phyloP scores from a whole-genome alignment of 768 basidiomycete genomes.

The Candolleomyces aberdarensis region DNA sequence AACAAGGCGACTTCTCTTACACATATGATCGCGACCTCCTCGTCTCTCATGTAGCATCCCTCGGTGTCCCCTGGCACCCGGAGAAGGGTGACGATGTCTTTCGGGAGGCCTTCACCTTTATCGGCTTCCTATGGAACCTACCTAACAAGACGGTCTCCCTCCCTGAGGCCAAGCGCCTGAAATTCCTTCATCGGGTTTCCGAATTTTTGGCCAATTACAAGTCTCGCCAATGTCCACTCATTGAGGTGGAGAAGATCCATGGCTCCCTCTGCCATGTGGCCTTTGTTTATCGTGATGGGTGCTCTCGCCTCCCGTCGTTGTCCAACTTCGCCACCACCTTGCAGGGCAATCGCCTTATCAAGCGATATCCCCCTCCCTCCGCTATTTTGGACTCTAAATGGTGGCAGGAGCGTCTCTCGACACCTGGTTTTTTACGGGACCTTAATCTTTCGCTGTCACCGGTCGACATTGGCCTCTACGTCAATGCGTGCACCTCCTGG shows the following conservation, averaged over 20 bases:
- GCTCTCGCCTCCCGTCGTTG: constrained; percentile 16
- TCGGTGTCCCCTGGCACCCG: constrained; percentile 23
- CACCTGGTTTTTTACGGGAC: not conserved
- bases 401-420: constrained; percentile 21
- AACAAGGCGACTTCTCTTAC: not conserved
- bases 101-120: constrained; percentile 14
- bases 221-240: constrained; percentile 21
- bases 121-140: constrained; percentile 31
- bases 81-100: constrained; percentile 19
- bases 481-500: constrained; percentile 15
- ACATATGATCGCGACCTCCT: not conserved
- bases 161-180: constrained; percentile 23
- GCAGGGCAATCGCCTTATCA: constrained; percentile 9
- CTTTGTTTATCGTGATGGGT: constrained; percentile 21
- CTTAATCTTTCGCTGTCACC: constrained; percentile 10
- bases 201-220: constrained; percentile 9
- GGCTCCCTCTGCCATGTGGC: constrained; percentile 27
- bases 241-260: constrained; percentile 24
- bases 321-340: constrained; percentile 17
- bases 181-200: constrained; percentile 17
- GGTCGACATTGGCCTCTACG: constrained; percentile 22
- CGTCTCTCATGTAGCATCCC: not conserved
- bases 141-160: constrained; percentile 18
- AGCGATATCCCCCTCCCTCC: constrained; percentile 12
- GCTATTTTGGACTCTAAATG: constrained; percentile 23